Evolutionary conservation across 2,329 filamentous ascomycete species (phyloP).

Genomic region (Berkeleyomyces rouxiae): DNA sequence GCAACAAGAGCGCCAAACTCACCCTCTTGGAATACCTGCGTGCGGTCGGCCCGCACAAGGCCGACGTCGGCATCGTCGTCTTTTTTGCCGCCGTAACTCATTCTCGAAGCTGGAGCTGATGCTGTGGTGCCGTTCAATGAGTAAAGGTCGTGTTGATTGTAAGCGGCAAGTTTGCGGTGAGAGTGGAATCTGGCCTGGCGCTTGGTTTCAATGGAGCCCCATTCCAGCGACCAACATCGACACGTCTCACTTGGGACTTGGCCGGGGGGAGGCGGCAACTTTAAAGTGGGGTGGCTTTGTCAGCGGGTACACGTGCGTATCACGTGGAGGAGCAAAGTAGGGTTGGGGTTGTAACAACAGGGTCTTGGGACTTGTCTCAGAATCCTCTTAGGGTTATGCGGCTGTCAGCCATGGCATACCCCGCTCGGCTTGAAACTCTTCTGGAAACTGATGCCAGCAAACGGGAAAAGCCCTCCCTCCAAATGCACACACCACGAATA

Average conservation of each 20-base stretch:
- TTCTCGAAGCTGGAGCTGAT: constrained; percentile 26
- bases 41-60: constrained; percentile 93
- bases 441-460: too few species aligned
- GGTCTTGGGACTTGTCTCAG: background rate
- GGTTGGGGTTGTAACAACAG: background rate
- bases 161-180: too few species aligned
- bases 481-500: too few species aligned
- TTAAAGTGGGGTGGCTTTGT: background rate
- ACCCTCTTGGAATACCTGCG: constrained; percentile 98
- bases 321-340: too few species aligned
- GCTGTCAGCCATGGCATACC: too few species aligned
- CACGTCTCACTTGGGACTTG: constrained; percentile 12
- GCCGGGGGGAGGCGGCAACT: background rate
- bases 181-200: too few species aligned
- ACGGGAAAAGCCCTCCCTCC: too few species aligned
- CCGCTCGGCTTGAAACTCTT: too few species aligned
- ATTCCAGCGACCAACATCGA: constrained; percentile 10
- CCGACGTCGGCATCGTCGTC: constrained; percentile 92
- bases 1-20: constrained; percentile 18
- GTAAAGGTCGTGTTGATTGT: too few species aligned
- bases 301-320: background rate
- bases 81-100: constrained; percentile 98
- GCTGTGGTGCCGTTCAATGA: background rate
- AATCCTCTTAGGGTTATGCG: background rate
- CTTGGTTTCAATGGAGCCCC: constrained; percentile 4